Percentiles rank a stretch among this genome's conserved stretches.
Conservation (phyloP, 306 rosid species). For the Inga leiocalycina region DNA sequence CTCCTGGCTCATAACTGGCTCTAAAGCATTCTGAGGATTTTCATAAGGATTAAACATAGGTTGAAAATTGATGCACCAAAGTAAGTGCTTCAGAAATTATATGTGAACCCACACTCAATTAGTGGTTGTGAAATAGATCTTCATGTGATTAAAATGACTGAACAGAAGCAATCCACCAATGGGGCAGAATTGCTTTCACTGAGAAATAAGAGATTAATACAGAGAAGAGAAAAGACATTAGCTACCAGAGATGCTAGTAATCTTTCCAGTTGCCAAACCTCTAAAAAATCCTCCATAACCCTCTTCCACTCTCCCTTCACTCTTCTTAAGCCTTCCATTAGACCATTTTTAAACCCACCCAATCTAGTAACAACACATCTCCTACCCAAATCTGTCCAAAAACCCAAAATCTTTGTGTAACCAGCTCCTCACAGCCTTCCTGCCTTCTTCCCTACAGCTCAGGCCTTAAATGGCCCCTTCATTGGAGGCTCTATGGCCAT, state of each 20-base stretch:
- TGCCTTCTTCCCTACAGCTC: background rate
- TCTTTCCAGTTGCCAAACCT: background rate
- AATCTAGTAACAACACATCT: background rate
- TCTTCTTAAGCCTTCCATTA: background rate
- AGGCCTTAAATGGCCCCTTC: background rate
- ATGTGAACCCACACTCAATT: background rate
- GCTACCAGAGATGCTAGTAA: background rate
- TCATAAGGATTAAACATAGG: conserved; percentile 12
- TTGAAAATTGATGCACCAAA: background rate
- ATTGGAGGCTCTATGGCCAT: background rate
- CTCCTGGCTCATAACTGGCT: conserved; percentile 82
- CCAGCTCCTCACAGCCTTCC: background rate
- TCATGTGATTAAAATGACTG: background rate
- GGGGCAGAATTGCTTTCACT: background rate
- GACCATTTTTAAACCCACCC: background rate
- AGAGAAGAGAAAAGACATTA: background rate
- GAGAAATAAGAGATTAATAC: background rate
- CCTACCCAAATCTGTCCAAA: background rate
- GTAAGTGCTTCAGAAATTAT: background rate
- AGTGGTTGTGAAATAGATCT: background rate
- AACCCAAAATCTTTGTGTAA: background rate
- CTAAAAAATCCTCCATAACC: background rate
- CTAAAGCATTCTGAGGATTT: conserved; percentile 71
- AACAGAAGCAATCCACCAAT: background rate
- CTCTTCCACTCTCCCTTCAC: background rate